phyloP scores from a whole-genome alignment of 306 rosid genomes.

The Cajanus cajan region DNA sequence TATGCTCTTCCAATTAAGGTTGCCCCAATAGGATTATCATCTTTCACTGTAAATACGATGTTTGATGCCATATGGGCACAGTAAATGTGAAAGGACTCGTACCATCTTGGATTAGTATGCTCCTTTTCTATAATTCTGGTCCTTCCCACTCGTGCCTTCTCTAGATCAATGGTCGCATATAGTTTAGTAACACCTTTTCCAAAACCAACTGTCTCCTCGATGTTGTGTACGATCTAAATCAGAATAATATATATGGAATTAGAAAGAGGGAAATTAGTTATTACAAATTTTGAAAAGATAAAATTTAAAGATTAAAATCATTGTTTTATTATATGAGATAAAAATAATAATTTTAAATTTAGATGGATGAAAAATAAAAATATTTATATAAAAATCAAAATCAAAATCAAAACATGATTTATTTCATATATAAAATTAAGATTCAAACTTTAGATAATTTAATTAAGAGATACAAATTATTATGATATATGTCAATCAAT shows the following conservation, averaged over 20 bases:
- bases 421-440: too few species aligned
- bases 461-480: too few species aligned
- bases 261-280: neutral
- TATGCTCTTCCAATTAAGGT: conserved; percentile 69
- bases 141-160: conserved; percentile 68
- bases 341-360: too few species aligned
- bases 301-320: too few species aligned
- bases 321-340: too few species aligned
- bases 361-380: too few species aligned
- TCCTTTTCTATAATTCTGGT: conserved; percentile 57
- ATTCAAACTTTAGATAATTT: too few species aligned
- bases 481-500: too few species aligned
- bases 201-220: conserved; percentile 52
- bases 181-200: conserved; percentile 58
- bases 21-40: conserved; percentile 63
- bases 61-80: conserved; percentile 61
- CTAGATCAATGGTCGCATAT: conserved; percentile 70
- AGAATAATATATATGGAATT: conserved; percentile 10
- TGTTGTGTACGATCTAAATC: conserved; percentile 29
- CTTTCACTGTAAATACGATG: conserved; percentile 61
- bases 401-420: too few species aligned
- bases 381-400: too few species aligned
- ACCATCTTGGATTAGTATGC: conserved; percentile 51
- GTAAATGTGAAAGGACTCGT: conserved; percentile 67
- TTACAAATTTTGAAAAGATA: too few species aligned